Base-by-base conservation (phyloP, 2,329 filamentous ascomycete species). In the Penicillium sp. region DNA sequence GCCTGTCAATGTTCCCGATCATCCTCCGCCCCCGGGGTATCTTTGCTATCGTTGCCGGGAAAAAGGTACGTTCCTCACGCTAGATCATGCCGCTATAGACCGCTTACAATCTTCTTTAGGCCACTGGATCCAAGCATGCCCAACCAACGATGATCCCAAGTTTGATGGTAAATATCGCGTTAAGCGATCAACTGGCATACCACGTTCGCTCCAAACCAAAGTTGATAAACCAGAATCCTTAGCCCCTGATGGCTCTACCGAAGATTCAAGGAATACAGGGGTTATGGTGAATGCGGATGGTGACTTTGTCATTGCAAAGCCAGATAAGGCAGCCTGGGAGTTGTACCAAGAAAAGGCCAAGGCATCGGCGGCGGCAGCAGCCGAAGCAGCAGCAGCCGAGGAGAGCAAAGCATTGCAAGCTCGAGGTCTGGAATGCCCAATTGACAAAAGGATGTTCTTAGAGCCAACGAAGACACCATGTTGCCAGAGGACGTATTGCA, bases 401-500 rank as follows among this genome's bases (percentile, higher is more conserved):
- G 90, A 86, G 69, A 89, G 90, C 78, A 92, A 94, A 79, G 91
- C 93, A 72, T 79, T 96, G 66, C 88, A 91, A 76, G 89, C 94
- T 74, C 87, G 84, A 68, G 93, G 93, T 63, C 80, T 99, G 71
- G 88, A 94, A 76, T 99, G 94, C 81, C 84, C 91, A 62, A 89
- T 97, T 81, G 94, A 97, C 85, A 95, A 95, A 78, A 92, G 90
- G 76, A 88, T 96, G 84, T 97, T 97, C 79, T 87, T 95, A 86
- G 91, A 97, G 75, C 93, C 94, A 83, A 94, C 95, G 83, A 96
- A 96, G 84, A 97, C 94, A 71, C 93, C 94, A 64, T 99, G 94
- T 84, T 99, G 94, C 82, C 85, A 89, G 79, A 95, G 89, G 84
- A 97, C 92, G 72, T 99, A 96, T 82, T 99, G 94, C 83, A 94